Evolutionary conservation across 352 stramenopile species (phyloP).

Genomic region (Phytophthora pistaciae): DNA sequence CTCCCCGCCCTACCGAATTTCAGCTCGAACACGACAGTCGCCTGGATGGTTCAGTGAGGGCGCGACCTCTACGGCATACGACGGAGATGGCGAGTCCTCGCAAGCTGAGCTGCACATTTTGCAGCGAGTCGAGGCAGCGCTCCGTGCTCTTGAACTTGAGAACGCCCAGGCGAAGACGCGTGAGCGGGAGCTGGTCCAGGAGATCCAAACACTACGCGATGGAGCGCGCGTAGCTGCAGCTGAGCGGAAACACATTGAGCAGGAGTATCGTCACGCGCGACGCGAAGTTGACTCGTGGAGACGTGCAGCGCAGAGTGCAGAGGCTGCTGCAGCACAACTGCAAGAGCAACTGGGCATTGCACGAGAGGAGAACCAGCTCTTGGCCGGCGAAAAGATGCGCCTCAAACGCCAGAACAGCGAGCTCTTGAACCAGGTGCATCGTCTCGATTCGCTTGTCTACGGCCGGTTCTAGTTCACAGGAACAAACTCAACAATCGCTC

Average conservation of each 20-base stretch:
- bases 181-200: conserved; percentile 57
- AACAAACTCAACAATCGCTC: conserved; percentile 11
- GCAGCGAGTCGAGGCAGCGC: conserved; percentile 67
- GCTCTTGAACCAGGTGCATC: conserved; percentile 74
- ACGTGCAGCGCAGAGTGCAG: conserved; percentile 52
- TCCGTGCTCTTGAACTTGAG: conserved; percentile 78
- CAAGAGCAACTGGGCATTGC: conserved; percentile 73
- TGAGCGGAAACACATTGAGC: conserved; percentile 66
- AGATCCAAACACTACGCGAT: conserved; percentile 69
- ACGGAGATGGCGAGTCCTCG: conserved; percentile 29
- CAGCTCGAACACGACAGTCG: conserved; percentile 11
- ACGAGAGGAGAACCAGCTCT: conserved; percentile 70
- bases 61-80: conserved; percentile 1
- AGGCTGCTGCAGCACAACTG: conserved; percentile 55
- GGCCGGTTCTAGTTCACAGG: conserved; percentile 62
- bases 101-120: conserved; percentile 68
- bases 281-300: conserved; percentile 71
- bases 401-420: conserved; percentile 82
- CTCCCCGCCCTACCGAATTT: conserved; percentile 9
- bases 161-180: conserved; percentile 63
- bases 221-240: conserved; percentile 53
- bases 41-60: conserved; percentile 4
- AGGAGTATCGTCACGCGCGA: conserved; percentile 47
- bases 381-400: conserved; percentile 59
- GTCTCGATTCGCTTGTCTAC: conserved; percentile 81